These are phyloP conservation scores for Aristolochia contorta DNA, from an alignment of 164 flowering plant genomes.

Conservation along the genomic window DNA sequence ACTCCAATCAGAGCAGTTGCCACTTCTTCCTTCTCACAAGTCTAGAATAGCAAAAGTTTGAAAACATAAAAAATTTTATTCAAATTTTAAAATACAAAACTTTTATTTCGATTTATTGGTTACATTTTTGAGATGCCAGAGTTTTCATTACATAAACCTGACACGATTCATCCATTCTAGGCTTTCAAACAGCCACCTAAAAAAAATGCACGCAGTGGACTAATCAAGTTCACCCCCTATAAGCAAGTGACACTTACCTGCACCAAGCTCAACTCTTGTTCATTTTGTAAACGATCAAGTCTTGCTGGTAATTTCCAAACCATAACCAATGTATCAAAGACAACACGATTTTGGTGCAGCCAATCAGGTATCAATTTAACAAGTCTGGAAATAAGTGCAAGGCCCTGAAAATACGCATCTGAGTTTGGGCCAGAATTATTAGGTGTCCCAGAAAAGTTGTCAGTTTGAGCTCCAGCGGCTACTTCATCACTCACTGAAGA, in stretches of 20 bases:
- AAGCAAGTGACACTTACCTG: conserved; percentile 43
- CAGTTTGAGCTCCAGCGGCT: conserved; percentile 27
- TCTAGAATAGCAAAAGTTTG: too few species aligned
- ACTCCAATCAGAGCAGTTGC: too few species aligned
- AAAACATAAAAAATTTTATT: too few species aligned
- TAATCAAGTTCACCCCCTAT: too few species aligned
- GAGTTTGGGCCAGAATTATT: conserved; percentile 26
- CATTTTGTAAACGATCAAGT: conserved; percentile 75
- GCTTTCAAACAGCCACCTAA: too few species aligned
- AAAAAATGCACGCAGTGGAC: too few species aligned
- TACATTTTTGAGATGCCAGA: too few species aligned
- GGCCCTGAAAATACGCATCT: conserved; percentile 93
- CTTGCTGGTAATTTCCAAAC: conserved; percentile 96
- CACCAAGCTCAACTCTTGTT: conserved; percentile 81
- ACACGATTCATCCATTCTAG: too few species aligned
- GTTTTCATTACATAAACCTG: too few species aligned
- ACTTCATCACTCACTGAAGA: conserved; percentile 44
- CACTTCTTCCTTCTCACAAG: too few species aligned
- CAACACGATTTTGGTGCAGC: conserved; percentile 70
- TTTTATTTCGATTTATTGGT: too few species aligned
- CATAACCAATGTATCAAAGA: conserved; percentile 80
- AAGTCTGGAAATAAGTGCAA: conserved; percentile 66
- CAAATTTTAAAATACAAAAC: too few species aligned
- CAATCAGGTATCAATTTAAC: conserved; percentile 90
- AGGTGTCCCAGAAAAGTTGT: conserved; percentile 21